Evolutionary conservation across 805 yeast species (phyloP).

Genomic region (Ogataea zsoltii): DNA sequence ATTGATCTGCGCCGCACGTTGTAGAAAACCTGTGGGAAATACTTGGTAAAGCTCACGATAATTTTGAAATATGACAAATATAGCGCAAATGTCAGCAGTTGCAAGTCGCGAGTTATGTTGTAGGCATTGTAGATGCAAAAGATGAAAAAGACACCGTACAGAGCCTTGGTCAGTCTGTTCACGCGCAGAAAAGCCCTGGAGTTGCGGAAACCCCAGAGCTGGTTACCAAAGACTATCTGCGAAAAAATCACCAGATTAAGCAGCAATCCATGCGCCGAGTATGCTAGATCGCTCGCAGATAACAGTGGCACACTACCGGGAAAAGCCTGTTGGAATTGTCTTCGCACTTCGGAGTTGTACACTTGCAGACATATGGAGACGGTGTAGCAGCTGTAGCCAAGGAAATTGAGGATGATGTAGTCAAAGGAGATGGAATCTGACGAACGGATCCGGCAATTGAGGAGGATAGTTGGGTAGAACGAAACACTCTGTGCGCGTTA

Average conservation of each 20-base stretch:
- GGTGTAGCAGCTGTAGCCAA: slow-evolving; percentile 48
- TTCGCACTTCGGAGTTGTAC: slow-evolving; percentile 35
- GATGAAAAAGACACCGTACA: slow-evolving; percentile 13
- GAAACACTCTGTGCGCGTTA: slow-evolving; percentile 40
- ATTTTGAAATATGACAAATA: slow-evolving; percentile 47
- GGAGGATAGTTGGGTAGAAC: slow-evolving; percentile 48
- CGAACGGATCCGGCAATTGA: slow-evolving; percentile 41
- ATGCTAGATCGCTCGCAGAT: slow-evolving; percentile 45
- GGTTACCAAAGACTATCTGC: slow-evolving; percentile 39
- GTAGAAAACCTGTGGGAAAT: slow-evolving; percentile 51
- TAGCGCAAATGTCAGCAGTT: slow-evolving; percentile 40
- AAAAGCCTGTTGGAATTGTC: slow-evolving; percentile 30
- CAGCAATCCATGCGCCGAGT: slow-evolving; percentile 48
- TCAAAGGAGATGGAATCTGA: slow-evolving; percentile 54
- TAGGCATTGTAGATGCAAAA: slow-evolving; percentile 19
- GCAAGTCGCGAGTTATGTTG: slow-evolving; percentile 12
- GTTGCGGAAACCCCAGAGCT: slow-evolving; percentile 35
- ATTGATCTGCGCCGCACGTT: slow-evolving; percentile 44
- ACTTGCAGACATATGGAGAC: slow-evolving; percentile 45
- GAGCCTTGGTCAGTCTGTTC: slow-evolving; percentile 21
- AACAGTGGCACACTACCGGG: slow-evolving; percentile 42
- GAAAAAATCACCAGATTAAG: slow-evolving; percentile 40
- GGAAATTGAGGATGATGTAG: slow-evolving; percentile 43
- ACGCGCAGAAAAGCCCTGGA: slow-evolving; percentile 31
- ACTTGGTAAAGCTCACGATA: slow-evolving; percentile 44